Base-by-base conservation (phyloP, 1,139 yeast genomes). In the Yamadazyma dendronema region DNA sequence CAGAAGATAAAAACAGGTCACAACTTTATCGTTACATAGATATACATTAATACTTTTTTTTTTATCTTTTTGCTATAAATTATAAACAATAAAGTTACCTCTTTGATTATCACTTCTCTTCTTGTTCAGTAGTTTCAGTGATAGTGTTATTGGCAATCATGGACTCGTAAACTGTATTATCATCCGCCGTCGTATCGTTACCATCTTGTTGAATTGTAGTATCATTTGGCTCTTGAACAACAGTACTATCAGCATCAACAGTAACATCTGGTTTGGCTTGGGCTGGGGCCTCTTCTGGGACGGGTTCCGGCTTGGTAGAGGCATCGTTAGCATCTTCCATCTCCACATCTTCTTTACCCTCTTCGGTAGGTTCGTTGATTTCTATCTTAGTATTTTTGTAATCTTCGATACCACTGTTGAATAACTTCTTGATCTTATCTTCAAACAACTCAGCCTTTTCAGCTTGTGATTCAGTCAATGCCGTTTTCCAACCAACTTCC, bases 181-280 rank as follows among this genome's bases (percentile, higher is more conserved):
- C 74, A 36, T 68, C 74, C 36, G 71, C 54, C 19, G 74, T 68
- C 22, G 72, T 66, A 39, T 69, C 75, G 39, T 68, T 66, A 25
- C 61, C 67, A 37, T 68, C 74, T 39, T 68, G 72, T 38, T 64
- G 72, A 29, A 67, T 61, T 4, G 74, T 68, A 6, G 73, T 67
- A 43, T 69, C 74, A 38, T 67, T 67, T 38, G 56, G 52, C 19
- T 65, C 73, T 37, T 65, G 71, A 24, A 61, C 56, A 9, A 62
- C 59, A 6, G 72, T 67, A 6, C 59, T 49, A 44, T 67, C 73
- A 6, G 64, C 70, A 45, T 66, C 72, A 16, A 51, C 43, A 6
- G 44, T 42, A 10, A 36, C 27, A 36, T 42, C 43, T 9, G 36
- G 38, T n/a, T 31, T 30, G 8, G 41, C n/a, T n/a, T n/a, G n/a